These are phyloP conservation scores for Vachellia pachyceras DNA, from an alignment of 306 rosid genomes.

Conservation along the genomic window DNA sequence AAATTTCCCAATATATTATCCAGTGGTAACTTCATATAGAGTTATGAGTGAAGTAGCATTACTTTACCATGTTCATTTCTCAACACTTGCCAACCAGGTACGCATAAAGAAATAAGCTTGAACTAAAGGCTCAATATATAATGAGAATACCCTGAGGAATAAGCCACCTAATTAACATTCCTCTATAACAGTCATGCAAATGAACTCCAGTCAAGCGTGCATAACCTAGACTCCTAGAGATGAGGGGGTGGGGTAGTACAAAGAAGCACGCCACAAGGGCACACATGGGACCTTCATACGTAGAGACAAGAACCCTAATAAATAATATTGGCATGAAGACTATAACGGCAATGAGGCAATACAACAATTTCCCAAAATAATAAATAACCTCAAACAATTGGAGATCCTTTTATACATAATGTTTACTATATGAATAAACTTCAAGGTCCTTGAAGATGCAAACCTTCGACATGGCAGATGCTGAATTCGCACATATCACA, in stretches of 20 bases:
- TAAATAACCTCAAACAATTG: too few relatives aligned
- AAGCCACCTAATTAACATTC: not conserved
- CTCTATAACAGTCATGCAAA: not conserved
- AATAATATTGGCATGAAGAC: constrained; percentile 4
- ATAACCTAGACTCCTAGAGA: not conserved
- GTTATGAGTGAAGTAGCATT: not conserved
- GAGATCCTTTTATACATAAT: constrained; percentile 30
- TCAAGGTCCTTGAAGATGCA: not conserved
- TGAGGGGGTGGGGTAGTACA: not conserved
- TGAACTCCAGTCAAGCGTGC: not conserved
- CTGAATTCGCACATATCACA: not conserved
- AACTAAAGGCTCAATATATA: constrained; percentile 14
- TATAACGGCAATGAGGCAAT: constrained; percentile 15
- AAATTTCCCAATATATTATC: too few relatives aligned
- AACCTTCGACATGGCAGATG: constrained; percentile 7
- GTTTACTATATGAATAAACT: constrained; percentile 28
- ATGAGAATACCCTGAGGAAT: not conserved
- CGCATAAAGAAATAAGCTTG: constrained; percentile 11
- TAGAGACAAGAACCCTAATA: constrained; percentile 20
- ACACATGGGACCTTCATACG: not conserved
- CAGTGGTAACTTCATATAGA: not conserved
- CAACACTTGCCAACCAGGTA: constrained; percentile 13
- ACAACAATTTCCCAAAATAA: constrained; percentile 36
- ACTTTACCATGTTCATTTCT: not conserved
- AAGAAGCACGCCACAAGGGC: not conserved